Percentiles rank a stretch among this genome's conserved stretches.
Conservation (phyloP, 169 alveolate species). For the Perkinsus marinus region DNA sequence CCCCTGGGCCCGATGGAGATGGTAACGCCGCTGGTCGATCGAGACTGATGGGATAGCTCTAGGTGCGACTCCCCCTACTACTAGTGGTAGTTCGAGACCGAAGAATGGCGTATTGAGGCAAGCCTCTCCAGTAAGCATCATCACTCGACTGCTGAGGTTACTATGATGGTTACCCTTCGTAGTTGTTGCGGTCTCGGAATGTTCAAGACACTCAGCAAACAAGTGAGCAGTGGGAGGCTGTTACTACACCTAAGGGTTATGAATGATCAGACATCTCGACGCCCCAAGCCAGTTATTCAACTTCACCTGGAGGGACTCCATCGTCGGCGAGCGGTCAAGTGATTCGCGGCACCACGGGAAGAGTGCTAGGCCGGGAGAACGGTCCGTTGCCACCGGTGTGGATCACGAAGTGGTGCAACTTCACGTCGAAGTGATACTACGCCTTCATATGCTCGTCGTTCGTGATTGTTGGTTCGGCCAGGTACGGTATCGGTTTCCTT, state of each 20-base stretch:
- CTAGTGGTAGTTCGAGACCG: neutral
- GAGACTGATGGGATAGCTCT: too few species aligned
- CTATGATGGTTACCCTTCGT: neutral
- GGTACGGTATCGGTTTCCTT: conserved; percentile 69
- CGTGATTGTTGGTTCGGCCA: too few species aligned
- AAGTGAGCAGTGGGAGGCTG: neutral
- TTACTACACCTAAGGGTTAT: neutral
- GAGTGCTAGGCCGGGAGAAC: neutral
- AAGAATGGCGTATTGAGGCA: neutral
- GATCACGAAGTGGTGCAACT: conserved; percentile 57
- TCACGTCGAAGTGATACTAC: conserved; percentile 32
- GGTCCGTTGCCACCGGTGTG: conserved; percentile 31
- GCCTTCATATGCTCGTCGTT: too few species aligned
- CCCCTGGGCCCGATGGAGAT: neutral
- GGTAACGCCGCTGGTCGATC: neutral
- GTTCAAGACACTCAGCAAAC: neutral
- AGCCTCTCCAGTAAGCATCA: neutral
- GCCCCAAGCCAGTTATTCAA: neutral
- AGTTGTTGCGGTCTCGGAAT: neutral
- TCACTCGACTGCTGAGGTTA: neutral
- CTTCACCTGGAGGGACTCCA: neutral
- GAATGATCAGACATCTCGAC: neutral
- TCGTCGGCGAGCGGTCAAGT: neutral
- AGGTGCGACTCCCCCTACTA: neutral
- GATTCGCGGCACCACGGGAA: neutral